A percentile compares a stretch with the other conserved stretches of the same genome.
phyloP scores from a whole-genome alignment of 108 stramenopile genomes.

The Mayamaea pseudoterrestris region DNA sequence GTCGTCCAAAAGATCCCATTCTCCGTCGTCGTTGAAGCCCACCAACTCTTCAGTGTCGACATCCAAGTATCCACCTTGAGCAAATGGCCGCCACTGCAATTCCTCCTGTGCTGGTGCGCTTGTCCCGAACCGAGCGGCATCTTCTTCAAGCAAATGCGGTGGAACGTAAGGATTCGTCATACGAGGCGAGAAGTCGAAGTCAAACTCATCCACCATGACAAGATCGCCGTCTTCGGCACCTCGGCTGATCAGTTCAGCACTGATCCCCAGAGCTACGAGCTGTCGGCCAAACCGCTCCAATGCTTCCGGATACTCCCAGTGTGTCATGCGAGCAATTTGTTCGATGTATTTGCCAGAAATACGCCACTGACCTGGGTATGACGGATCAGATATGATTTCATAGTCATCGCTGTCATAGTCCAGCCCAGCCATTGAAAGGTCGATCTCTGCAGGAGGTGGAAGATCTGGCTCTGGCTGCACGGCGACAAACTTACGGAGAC shows the following conservation, averaged over 20 bases:
- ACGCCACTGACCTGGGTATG: slow-evolving; percentile 86
- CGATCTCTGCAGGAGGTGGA: slow-evolving; percentile 64
- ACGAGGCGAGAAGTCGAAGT: slow-evolving; percentile 79
- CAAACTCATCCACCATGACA: slow-evolving; percentile 83
- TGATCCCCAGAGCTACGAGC: slow-evolving; percentile 77
- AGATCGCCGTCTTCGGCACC: slow-evolving; percentile 81
- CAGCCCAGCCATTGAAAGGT: slow-evolving; percentile 64
- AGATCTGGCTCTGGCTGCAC: slow-evolving; percentile 61
- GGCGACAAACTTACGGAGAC: slow-evolving; percentile 81
- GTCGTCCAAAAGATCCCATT: slow-evolving; percentile 73
- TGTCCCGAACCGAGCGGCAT: slow-evolving; percentile 19
- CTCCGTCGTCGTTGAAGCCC: slow-evolving; percentile 63
- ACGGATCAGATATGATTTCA: slow-evolving; percentile 75
- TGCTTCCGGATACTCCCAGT: slow-evolving; percentile 90
- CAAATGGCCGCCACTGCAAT: slow-evolving; percentile 53
- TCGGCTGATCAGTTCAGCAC: slow-evolving; percentile 47
- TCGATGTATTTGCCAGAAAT: slow-evolving; percentile 76
- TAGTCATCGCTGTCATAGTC: slow-evolving; percentile 79
- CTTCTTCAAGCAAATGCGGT: slow-evolving; percentile 65
- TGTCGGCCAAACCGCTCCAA: slow-evolving; percentile 83
- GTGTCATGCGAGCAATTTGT: slow-evolving; percentile 84
- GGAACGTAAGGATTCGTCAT: slow-evolving; percentile 79
- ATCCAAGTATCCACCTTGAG: slow-evolving; percentile 70
- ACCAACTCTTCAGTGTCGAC: slow-evolving; percentile 70
- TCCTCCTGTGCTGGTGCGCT: slow-evolving; percentile 24